phyloP scores from a whole-genome alignment of 2,329 filamentous ascomycete species.

The Sclerotinia borealis region DNA sequence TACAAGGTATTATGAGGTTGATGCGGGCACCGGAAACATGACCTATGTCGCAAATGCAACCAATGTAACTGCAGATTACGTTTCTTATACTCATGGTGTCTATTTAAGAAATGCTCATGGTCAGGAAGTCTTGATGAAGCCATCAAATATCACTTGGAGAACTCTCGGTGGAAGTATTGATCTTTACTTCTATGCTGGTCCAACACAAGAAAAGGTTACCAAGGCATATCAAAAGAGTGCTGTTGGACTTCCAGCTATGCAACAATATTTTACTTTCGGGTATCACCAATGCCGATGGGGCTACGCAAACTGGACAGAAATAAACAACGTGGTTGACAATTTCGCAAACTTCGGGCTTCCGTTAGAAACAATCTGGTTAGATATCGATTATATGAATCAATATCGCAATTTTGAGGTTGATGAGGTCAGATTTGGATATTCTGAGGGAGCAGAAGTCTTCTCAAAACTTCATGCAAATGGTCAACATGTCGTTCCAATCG shows the following conservation, averaged over 20 bases:
- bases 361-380: constrained; percentile 63
- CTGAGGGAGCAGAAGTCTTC: constrained; percentile 54
- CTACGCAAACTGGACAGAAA: constrained; percentile 64
- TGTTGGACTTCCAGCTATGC: constrained; percentile 67
- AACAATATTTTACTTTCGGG: constrained; percentile 76
- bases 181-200: constrained; percentile 73
- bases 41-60: constrained; percentile 50
- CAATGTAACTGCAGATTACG: constrained; percentile 48
- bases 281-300: constrained; percentile 83
- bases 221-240: constrained; percentile 63
- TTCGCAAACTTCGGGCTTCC: constrained; percentile 61
- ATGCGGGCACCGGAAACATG: constrained; percentile 40
- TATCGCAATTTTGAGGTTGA: constrained; percentile 59
- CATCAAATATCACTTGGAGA: constrained; percentile 64
- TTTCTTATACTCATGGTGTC: constrained; percentile 67
- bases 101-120: constrained; percentile 72
- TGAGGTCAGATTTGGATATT: constrained; percentile 48
- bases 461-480: constrained; percentile 54
- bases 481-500: constrained; percentile 60
- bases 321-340: constrained; percentile 61
- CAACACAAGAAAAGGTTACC: constrained; percentile 60
- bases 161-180: constrained; percentile 71
- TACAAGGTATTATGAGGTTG: constrained; percentile 64
- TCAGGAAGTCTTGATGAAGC: constrained; percentile 62
- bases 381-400: constrained; percentile 65